These are phyloP conservation scores for Vigna trinervia DNA, from an alignment of 306 rosid species.

Conservation along the genomic window DNA sequence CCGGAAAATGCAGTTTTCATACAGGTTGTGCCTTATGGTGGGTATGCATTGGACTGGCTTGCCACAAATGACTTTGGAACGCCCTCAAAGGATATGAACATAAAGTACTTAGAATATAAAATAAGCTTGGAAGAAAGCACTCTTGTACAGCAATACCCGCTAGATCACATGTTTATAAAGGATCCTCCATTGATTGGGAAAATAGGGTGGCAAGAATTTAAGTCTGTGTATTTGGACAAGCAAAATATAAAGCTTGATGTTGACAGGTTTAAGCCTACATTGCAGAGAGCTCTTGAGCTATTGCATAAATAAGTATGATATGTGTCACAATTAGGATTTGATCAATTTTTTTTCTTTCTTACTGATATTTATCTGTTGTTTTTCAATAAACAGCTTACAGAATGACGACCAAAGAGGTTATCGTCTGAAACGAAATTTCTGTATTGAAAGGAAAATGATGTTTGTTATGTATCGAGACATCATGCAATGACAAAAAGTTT, in stretches of 20 bases:
- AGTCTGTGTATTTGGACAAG: constrained; percentile 67
- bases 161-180: constrained; percentile 59
- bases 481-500: constrained; percentile 1
- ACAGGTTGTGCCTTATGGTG: constrained; percentile 82
- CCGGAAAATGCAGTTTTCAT: constrained; percentile 79
- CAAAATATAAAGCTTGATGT: constrained; percentile 77
- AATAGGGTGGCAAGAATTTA: constrained; percentile 64
- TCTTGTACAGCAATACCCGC: constrained; percentile 68
- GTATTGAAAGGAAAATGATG: constrained; percentile 8
- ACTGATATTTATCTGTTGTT: constrained; percentile 7
- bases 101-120: constrained; percentile 78
- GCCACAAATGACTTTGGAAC: constrained; percentile 57
- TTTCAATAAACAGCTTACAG: constrained; percentile 26
- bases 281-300: constrained; percentile 78
- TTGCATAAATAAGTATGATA: constrained; percentile 54
- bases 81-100: constrained; percentile 73
- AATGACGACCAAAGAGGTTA: constrained; percentile 29
- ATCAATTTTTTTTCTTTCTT: constrained; percentile 7
- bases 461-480: constrained; percentile 1
- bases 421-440: constrained; percentile 12
- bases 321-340: constrained; percentile 25
- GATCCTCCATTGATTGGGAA: constrained; percentile 58
- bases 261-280: constrained; percentile 69
- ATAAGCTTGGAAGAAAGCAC: constrained; percentile 76
- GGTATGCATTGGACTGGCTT: constrained; percentile 63